Evolutionary conservation across 106 monocot species (phyloP).

Genomic region (Platanthera guangdongensis): DNA sequence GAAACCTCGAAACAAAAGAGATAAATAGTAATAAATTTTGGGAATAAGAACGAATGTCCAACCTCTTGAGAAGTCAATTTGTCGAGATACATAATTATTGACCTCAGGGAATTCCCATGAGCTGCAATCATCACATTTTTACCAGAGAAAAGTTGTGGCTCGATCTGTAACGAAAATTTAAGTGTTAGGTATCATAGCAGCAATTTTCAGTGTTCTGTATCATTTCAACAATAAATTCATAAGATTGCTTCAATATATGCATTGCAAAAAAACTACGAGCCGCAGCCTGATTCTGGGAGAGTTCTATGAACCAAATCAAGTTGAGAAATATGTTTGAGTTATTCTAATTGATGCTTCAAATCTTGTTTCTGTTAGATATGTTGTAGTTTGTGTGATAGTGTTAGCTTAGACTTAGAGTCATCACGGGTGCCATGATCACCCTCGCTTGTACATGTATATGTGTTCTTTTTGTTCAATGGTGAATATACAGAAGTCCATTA

Average conservation of each 20-base stretch:
- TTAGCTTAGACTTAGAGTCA: no score
- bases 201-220: background rate
- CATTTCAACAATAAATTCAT: conserved; percentile 2
- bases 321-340: no score
- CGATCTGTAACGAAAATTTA: conserved; percentile 44
- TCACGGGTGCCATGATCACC: no score
- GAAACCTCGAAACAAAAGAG: background rate
- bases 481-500: no score
- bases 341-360: no score
- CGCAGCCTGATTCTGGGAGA: background rate
- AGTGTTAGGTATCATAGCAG: background rate
- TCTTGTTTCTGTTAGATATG: no score
- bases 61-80: conserved; percentile 92
- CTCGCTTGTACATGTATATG: no score
- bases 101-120: conserved; percentile 91
- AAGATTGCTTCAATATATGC: no score
- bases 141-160: conserved; percentile 63
- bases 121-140: conserved; percentile 96
- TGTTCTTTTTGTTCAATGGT: no score
- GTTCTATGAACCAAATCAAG: no score
- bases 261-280: background rate
- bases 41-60: background rate
- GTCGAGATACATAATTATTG: conserved; percentile 97
- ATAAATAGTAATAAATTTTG: background rate
- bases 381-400: no score